Conservation (phyloP, 345 rosid species). For the Moringa oleifera region DNA sequence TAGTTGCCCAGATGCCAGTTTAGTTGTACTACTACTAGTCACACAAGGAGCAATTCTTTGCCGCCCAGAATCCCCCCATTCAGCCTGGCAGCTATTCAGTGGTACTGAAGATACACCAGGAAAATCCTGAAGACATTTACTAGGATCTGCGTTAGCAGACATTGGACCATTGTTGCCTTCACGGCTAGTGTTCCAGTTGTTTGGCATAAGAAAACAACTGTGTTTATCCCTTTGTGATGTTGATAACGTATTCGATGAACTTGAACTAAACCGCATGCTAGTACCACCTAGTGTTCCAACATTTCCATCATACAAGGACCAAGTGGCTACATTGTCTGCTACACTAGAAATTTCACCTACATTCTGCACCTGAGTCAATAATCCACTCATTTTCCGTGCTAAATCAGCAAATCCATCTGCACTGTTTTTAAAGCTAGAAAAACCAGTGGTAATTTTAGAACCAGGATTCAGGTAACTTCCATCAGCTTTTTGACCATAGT, state of each 20-base stretch:
- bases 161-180: conserved; percentile 3
- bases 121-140: conserved; percentile 9
- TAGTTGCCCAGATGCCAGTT: conserved; percentile 16
- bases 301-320: no score
- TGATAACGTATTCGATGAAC: conserved; percentile 1
- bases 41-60: conserved; percentile 6
- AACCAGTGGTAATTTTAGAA: background rate
- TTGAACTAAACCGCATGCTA: no score
- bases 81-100: conserved; percentile 11
- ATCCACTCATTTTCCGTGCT: no score
- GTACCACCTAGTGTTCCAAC: no score
- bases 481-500: conserved; percentile 6
- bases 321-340: background rate
- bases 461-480: conserved; percentile 1
- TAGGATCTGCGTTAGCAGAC: conserved; percentile 12
- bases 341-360: conserved; percentile 2
- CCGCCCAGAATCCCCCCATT: conserved; percentile 11
- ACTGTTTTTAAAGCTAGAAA: conserved; percentile 13
- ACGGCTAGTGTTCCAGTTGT: background rate
- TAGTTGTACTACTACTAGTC: conserved; percentile 7
- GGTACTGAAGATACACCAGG: conserved; percentile 9
- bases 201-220: conserved; percentile 3
- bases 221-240: conserved; percentile 1
- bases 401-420: no score
- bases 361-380: background rate